Evolutionary conservation across 306 rosid genomes (phyloP), one percentile per base, ranked within the genome.

Genomic region (Cicer arietinum): DNA sequence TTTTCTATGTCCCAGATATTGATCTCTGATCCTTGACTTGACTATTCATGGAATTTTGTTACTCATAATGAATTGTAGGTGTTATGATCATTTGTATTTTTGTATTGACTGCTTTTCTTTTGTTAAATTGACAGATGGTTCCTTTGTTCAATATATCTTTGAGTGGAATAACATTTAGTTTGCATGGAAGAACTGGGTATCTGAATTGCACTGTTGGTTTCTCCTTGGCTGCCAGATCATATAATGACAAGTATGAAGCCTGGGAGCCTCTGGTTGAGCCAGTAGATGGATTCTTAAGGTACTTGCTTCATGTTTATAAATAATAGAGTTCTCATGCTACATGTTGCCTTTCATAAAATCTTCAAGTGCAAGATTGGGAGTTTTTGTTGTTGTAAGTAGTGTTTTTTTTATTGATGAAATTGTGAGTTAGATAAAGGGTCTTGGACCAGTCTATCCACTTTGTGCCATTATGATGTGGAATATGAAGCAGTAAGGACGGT

Each of bases 181-280:
- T 90, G 58, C 97, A 89, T 68, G 96, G 95, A 87, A 85, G 95
- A 82, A 85, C 83, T 20, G 92, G 87, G 76, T 88, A 86, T 75
- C 44, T 85, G 89, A 89, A 86, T 81, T 86, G 95, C 48, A 85
- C 91, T 12, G 88, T 90, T 66, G 83, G 86, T 83, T 89, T 94
- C 87, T 87, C 92, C 62, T 77, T 94, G 82, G 91, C 95, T 59
- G 97, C 95, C 62, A 90, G 93, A 85, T 94, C 99, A 52, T 92
- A 87, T 57, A 94, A 94, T 77, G 97, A 94, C 67, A 92, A 92
- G 84, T 85, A 87, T 72, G 99, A 94, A 83, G 80, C 92, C 16
- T 94, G 99, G 99, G 99, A 94, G 83, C 99, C 99, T 57, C 89
- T 94, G 80, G 81, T 92, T 59, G 99, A 94, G 88, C 96, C 97